phyloP scores from a whole-genome alignment of 2,329 filamentous ascomycete species.

The Arthrocladium fulminans region DNA sequence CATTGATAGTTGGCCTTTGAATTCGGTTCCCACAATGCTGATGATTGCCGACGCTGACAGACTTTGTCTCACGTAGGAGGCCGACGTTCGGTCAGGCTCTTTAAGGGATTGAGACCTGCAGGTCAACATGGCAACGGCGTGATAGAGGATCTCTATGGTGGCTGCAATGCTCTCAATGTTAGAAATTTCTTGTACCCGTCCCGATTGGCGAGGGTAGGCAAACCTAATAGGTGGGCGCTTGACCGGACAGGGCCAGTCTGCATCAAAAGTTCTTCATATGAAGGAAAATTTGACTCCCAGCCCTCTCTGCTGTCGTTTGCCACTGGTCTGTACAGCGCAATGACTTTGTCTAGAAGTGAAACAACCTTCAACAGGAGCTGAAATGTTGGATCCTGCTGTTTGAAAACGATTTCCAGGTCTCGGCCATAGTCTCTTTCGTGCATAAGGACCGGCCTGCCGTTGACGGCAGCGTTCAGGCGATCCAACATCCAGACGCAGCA shows the following conservation, averaged over 20 bases:
- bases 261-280: constrained; percentile 26
- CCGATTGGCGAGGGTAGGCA: no score
- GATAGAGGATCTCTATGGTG: constrained; percentile 56
- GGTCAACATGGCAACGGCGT: constrained; percentile 55
- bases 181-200: no score
- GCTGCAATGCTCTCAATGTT: constrained; percentile 42
- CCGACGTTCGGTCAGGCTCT: constrained; percentile 30
- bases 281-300: constrained; percentile 20
- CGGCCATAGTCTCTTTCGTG: constrained; percentile 53
- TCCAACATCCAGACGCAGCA: constrained; percentile 55
- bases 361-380: constrained; percentile 49
- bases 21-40: constrained; percentile 45
- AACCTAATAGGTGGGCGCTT: constrained; percentile 35
- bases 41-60: constrained; percentile 28
- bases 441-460: constrained; percentile 51
- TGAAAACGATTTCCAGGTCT: constrained; percentile 44
- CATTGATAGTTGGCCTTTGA: constrained; percentile 37
- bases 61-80: constrained; percentile 49
- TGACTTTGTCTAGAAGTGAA: constrained; percentile 49
- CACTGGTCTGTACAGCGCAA: constrained; percentile 51
- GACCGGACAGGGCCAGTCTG: constrained; percentile 16
- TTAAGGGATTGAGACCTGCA: constrained; percentile 39
- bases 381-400: constrained; percentile 46
- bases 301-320: constrained; percentile 26
- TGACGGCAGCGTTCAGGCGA: constrained; percentile 50